Conservation (phyloP, 1,284 basidiomycete genomes). For the Amylostereum chailletii region DNA sequence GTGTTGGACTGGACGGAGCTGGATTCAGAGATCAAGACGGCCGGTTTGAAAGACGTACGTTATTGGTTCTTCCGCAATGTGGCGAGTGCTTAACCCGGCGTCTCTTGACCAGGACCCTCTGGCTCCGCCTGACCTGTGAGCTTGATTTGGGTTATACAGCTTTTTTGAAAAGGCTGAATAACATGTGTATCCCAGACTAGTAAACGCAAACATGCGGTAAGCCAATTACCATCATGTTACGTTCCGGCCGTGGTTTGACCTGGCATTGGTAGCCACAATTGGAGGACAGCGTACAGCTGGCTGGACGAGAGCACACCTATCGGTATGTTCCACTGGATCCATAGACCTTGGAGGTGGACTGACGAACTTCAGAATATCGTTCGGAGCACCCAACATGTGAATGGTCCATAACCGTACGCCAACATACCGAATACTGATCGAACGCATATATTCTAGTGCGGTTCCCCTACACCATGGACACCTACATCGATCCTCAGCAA, state of each 20-base stretch:
- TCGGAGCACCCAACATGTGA: constrained; percentile 27
- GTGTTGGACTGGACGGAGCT: constrained; percentile 56
- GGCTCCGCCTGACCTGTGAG: constrained; percentile 50
- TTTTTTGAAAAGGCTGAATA: not conserved
- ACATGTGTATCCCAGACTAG: constrained; percentile 25
- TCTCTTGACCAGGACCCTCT: constrained; percentile 38
- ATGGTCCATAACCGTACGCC: constrained; percentile 4
- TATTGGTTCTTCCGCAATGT: constrained; percentile 13
- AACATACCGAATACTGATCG: not conserved
- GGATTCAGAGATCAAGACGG: constrained; percentile 56
- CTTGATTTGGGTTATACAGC: not conserved
- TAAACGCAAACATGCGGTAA: constrained; percentile 41
- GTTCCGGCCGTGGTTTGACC: not conserved
- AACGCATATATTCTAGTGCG: constrained; percentile 28
- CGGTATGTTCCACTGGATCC: constrained; percentile 12
- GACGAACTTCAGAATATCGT: constrained; percentile 16
- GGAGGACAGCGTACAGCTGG: constrained; percentile 34
- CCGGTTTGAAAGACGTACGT: constrained; percentile 37
- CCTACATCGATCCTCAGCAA: constrained; percentile 54
- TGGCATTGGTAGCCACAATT: constrained; percentile 32
- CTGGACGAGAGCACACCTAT: constrained; percentile 18
- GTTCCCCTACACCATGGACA: constrained; percentile 52
- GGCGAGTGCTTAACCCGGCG: constrained; percentile 12
- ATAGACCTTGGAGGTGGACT: not conserved
- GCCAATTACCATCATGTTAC: not conserved